A percentile compares a stretch with the other conserved stretches of the same genome.
These are phyloP conservation scores for Chlorella variabilis DNA, from an alignment of 163 green algal species.

Conservation along the genomic window DNA sequence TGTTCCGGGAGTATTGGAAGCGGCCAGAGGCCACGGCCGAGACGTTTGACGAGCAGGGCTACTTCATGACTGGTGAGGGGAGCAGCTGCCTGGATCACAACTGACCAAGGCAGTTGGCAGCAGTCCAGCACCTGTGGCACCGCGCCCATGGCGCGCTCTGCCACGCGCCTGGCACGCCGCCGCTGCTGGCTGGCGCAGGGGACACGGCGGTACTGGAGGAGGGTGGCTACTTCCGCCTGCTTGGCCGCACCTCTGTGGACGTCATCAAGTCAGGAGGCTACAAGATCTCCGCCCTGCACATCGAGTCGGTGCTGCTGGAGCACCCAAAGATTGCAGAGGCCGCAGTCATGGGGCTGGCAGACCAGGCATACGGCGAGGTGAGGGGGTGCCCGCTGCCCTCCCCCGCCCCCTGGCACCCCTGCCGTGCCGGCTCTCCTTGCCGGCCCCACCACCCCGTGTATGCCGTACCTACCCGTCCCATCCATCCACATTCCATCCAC, in stretches of 20 bases:
- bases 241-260: conserved; percentile 86
- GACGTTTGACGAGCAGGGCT: conserved; percentile 88
- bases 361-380: conserved; percentile 69
- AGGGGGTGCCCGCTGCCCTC: too few species aligned
- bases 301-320: conserved; percentile 79
- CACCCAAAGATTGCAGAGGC: conserved; percentile 69
- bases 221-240: conserved; percentile 70
- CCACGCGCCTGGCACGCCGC: too few species aligned
- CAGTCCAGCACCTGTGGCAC: too few species aligned
- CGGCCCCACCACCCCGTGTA: too few species aligned
- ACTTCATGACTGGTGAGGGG: conserved; percentile 90
- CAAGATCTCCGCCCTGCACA: conserved; percentile 85
- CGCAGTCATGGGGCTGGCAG: conserved; percentile 74
- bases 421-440: too few species aligned
- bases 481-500: too few species aligned
- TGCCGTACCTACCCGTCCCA: too few species aligned
- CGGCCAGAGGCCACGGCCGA: conserved; percentile 78
- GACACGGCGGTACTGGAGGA: conserved; percentile 61
- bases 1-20: conserved; percentile 94
- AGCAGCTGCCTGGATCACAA: too few species aligned
- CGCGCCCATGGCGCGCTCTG: too few species aligned
- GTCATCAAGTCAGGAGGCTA: conserved; percentile 96
- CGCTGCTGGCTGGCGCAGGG: too few species aligned
- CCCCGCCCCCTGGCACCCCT: too few species aligned
- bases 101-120: too few species aligned